Evolutionary conservation across 2,329 filamentous ascomycete species (phyloP), one percentile per base, ranked within the genome.

Genomic region (Hymenoscyphus occultus): DNA sequence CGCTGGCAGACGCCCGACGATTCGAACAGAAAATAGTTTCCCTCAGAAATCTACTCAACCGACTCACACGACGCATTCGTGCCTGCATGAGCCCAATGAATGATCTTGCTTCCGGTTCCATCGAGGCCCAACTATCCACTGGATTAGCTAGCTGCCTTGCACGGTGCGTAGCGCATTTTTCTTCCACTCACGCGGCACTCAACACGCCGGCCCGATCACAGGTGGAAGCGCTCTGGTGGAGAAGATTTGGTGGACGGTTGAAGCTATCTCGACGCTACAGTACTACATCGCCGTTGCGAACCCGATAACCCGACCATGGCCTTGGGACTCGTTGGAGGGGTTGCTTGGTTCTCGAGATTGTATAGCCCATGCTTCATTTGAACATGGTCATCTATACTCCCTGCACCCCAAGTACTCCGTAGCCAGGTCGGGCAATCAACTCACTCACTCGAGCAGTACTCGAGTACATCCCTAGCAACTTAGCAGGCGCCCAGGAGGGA

Each of bases 1-100:
- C 62, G 66, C 62, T 39, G 56, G 58, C 60, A 28, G n/a, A n/a
- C 35, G 35, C 40, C 57, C 42, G 48, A 56, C 48, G 59, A 32
- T 22, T 14, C 32, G 14, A 16, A 22, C 13, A 16, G 28, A 51
- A 28, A 28, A 28, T 28, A 28, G 28, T 28, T 1, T 51, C 45
- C 22, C 45, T 9, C 19, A 51, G n/a, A 35, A 16, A 35, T 31
- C 42, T n/a, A 48, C 13, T 1, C 42, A 45, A 19, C 19, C 31
- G 28, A 28, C 28, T 28, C 28, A 28, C 3, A 28, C 35, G 16
- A 28, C 35, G 13, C 16, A 14, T 3, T 4, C 22, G 19, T 48
- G 42, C 14, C 40, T 51, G 59, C 59, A n/a, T 28, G 35, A 54
- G 42, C 22, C 31, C 39, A 54, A 61, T 48, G 28, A 35, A 28